Conservation (phyloP, 805 yeast species). For the Saccharomycopsis oosterbeekiorum region DNA sequence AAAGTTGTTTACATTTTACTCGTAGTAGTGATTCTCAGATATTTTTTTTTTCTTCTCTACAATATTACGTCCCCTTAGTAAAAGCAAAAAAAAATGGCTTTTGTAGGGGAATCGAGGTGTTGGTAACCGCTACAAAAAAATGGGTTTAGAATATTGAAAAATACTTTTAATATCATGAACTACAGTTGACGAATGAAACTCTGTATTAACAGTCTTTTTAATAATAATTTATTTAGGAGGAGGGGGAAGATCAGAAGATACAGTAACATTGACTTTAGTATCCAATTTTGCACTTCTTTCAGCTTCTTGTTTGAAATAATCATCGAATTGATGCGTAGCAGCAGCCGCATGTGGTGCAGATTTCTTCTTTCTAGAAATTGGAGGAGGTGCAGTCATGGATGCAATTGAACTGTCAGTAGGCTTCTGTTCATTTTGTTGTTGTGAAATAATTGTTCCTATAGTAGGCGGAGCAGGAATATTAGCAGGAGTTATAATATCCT, state of each 20-base stretch:
- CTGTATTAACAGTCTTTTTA: too few relatives aligned
- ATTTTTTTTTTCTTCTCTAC: neutral
- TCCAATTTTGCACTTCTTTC: conserved; percentile 33
- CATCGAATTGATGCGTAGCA: conserved; percentile 25
- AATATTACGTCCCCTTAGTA: neutral
- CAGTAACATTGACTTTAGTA: conserved; percentile 22
- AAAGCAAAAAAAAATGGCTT: neutral
- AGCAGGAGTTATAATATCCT: conserved; percentile 14
- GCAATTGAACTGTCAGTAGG: neutral
- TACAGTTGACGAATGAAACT: too few relatives aligned
- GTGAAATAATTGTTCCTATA: neutral
- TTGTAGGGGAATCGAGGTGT: neutral
- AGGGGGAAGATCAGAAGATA: conserved; percentile 24
- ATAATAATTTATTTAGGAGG: conserved; percentile 25
- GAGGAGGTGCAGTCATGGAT: conserved; percentile 20
- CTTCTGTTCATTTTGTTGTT: conserved; percentile 1
- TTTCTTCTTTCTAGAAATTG: conserved; percentile 22
- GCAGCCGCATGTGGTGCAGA: conserved; percentile 4
- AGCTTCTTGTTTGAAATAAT: conserved; percentile 34
- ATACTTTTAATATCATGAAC: too few relatives aligned
- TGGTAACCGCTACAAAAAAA: neutral
- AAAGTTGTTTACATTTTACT: neutral
- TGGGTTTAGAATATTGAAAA: too few relatives aligned
- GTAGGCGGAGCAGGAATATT: conserved; percentile 3
- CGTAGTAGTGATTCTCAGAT: neutral